A percentile compares a stretch with the other conserved stretches of the same genome.
Evolutionary conservation across 2,329 filamentous ascomycete genomes (phyloP).

Genomic region (Dichotomopilus funicola): DNA sequence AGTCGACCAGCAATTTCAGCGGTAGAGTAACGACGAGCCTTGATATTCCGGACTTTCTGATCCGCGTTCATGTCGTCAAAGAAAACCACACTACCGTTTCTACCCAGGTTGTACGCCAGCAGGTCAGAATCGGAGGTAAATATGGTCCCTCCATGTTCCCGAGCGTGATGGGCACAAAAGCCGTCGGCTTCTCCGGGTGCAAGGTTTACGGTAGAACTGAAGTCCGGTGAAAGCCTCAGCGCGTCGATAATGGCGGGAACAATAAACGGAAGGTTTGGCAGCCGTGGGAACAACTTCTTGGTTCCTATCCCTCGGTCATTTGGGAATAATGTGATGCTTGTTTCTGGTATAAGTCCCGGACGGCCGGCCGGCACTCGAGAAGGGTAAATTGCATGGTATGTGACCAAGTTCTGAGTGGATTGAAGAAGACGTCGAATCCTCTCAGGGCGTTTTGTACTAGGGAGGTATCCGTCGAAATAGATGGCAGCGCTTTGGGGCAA

Average conservation of each 20-base stretch:
- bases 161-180: constrained; percentile 65
- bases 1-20: constrained; percentile 24
- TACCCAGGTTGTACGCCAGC: constrained; percentile 63
- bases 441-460: constrained; percentile 55
- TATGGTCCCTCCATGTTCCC: constrained; percentile 47
- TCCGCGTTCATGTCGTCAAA: constrained; percentile 54
- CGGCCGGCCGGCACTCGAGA: constrained; percentile 19
- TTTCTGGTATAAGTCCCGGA: constrained; percentile 3
- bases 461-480: constrained; percentile 82
- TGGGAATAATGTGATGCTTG: constrained; percentile 19
- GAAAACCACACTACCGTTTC: constrained; percentile 56
- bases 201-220: constrained; percentile 43
- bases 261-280: constrained; percentile 56
- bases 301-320: constrained; percentile 23
- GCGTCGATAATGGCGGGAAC: constrained; percentile 72
- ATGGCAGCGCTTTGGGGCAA: constrained; percentile 51
- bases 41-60: constrained; percentile 5
- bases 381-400: constrained; percentile 35
- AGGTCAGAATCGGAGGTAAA: constrained; percentile 87
- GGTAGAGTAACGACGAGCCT: constrained; percentile 21
- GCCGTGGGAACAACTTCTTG: constrained; percentile 17
- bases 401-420: constrained; percentile 50
- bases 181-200: constrained; percentile 81
- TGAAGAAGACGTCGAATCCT: constrained; percentile 55
- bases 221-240: constrained; percentile 42